A percentile compares a stretch with the other conserved stretches of the same genome.
Conservation (phyloP, 164 flowering plant genomes). For the Umbellularia californica region DNA sequence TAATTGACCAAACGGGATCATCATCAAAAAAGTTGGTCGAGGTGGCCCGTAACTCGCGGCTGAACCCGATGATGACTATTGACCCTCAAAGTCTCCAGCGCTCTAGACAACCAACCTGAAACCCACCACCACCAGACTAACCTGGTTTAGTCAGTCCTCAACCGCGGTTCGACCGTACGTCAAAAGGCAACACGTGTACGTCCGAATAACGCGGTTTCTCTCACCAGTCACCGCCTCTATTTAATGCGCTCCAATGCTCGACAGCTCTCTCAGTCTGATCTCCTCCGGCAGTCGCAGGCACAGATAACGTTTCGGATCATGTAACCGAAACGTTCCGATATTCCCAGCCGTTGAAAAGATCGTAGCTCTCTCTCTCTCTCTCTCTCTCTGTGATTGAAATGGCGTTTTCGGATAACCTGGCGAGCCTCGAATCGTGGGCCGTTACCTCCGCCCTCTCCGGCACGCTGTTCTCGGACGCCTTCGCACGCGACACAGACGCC, state of each 20-base stretch:
- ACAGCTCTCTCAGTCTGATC: neutral
- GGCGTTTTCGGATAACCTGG: slow-evolving; percentile 57
- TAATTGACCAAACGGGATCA: too few relatives aligned
- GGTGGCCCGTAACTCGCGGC: too few relatives aligned
- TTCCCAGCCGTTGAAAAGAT: too few relatives aligned
- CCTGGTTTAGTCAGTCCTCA: too few relatives aligned
- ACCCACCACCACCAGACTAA: too few relatives aligned
- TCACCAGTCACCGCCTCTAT: neutral
- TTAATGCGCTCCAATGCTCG: neutral
- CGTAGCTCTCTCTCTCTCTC: neutral
- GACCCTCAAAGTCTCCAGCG: too few relatives aligned
- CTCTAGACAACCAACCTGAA: too few relatives aligned
- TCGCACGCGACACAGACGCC: slow-evolving; percentile 57
- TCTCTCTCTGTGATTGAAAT: slow-evolving; percentile 9
- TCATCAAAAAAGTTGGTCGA: too few relatives aligned
- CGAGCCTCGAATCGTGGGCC: slow-evolving; percentile 49
- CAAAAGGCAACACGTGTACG: neutral
- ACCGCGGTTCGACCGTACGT: too few relatives aligned
- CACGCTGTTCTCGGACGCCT: slow-evolving; percentile 55
- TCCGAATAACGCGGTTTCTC: neutral
- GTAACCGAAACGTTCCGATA: too few relatives aligned
- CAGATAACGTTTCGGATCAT: too few relatives aligned
- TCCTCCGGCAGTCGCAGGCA: neutral
- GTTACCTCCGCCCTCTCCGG: slow-evolving; percentile 41
- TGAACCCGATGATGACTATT: too few relatives aligned